These are phyloP conservation scores for Calycina marina DNA, from an alignment of 2,329 filamentous ascomycete species.

Conservation along the genomic window DNA sequence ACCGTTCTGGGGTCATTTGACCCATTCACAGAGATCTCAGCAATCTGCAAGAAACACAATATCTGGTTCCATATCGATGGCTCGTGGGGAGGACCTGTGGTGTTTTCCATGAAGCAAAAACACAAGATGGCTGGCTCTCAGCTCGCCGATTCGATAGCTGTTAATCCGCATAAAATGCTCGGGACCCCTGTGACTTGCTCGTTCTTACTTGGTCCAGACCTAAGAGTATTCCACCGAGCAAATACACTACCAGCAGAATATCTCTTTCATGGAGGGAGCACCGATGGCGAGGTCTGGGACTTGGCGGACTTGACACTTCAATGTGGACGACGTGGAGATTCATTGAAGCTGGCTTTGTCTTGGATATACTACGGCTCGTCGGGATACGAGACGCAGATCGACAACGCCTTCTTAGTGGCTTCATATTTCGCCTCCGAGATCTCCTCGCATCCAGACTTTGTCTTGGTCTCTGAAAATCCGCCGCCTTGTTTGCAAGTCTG, in stretches of 20 bases:
- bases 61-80: constrained; percentile 92
- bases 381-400: constrained; percentile 57
- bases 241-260: constrained; percentile 84
- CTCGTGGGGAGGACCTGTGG: constrained; percentile 75
- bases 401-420: constrained; percentile 59
- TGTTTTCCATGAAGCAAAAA: constrained; percentile 55
- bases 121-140: constrained; percentile 55
- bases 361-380: constrained; percentile 79
- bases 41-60: constrained; percentile 53
- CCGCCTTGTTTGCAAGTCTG: constrained; percentile 87
- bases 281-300: constrained; percentile 55
- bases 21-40: constrained; percentile 54
- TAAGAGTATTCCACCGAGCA: constrained; percentile 62
- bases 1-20: constrained; percentile 88
- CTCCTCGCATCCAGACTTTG: constrained; percentile 40
- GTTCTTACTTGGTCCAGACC: constrained; percentile 68
- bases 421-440: constrained; percentile 51
- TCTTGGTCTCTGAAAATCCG: constrained; percentile 59
- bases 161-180: constrained; percentile 98
- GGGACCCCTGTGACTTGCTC: constrained; percentile 82
- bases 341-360: constrained; percentile 70
- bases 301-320: constrained; percentile 86
- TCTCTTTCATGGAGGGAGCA: constrained; percentile 47
- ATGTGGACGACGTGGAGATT: constrained; percentile 77
- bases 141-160: constrained; percentile 65